Evolutionary conservation across 371 early-diverging fungal genomes (phyloP).

Genomic region (Actinomortierella ambigua): DNA sequence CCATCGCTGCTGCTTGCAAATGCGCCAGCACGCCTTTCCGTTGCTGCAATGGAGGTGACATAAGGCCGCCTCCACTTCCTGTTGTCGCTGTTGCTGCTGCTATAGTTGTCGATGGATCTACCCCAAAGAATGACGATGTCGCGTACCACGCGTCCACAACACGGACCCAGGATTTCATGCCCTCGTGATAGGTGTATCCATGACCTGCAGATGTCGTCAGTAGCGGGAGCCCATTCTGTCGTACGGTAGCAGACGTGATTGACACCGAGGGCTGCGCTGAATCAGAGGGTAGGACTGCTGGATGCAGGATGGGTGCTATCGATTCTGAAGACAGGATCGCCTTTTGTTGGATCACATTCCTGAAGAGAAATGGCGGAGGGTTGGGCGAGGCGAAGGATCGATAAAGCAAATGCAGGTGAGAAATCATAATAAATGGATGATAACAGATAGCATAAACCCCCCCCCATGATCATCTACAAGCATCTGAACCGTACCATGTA

Average conservation of each 20-base stretch:
- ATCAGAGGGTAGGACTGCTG: constrained; percentile 48
- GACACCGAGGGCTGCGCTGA: constrained; percentile 50
- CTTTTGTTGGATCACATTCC: constrained; percentile 59
- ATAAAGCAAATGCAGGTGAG: constrained; percentile 1
- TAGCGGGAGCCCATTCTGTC: constrained; percentile 71
- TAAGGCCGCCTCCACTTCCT: neutral
- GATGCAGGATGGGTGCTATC: constrained; percentile 61
- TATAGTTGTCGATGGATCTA: constrained; percentile 14
- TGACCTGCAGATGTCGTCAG: constrained; percentile 74
- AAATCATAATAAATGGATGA: constrained; percentile 1
- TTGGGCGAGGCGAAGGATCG: neutral
- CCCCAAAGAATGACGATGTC: constrained; percentile 61
- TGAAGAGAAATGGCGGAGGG: constrained; percentile 7
- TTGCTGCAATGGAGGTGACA: constrained; percentile 6
- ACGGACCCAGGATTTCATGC: constrained; percentile 76
- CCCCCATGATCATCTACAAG: neutral
- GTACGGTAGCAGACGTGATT: constrained; percentile 64
- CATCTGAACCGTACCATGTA: constrained; percentile 58
- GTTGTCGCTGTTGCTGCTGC: too few relatives aligned
- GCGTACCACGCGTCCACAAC: constrained; percentile 69
- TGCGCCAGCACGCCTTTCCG: constrained; percentile 32
- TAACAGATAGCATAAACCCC: neutral
- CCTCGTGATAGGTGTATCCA: constrained; percentile 72
- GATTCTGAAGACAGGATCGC: constrained; percentile 58
- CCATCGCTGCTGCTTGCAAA: constrained; percentile 31